These are phyloP conservation scores for Venturia aucupariae DNA, from an alignment of 2,329 filamentous ascomycete genomes.

Conservation along the genomic window DNA sequence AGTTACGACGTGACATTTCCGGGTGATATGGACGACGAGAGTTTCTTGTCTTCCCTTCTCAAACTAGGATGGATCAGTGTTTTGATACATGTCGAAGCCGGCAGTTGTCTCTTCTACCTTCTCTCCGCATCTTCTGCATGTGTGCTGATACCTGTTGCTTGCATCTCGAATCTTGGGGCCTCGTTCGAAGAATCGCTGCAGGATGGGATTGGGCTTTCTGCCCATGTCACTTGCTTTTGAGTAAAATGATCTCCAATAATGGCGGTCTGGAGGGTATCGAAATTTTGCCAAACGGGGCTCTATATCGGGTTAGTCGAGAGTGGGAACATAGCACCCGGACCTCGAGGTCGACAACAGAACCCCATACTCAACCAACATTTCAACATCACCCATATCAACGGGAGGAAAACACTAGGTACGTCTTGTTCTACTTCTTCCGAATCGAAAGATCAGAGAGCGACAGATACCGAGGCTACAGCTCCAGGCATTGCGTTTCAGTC, in stretches of 20 bases:
- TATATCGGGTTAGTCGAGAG: neutral
- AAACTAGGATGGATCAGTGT: slow-evolving; percentile 39
- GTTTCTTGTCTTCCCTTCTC: slow-evolving; percentile 83
- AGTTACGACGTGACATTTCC: slow-evolving; percentile 74
- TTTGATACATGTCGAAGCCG: neutral
- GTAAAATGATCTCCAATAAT: neutral
- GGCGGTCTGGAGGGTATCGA: neutral
- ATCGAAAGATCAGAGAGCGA: too few species aligned
- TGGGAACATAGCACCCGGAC: neutral
- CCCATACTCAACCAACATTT: neutral
- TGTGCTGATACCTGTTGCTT: slow-evolving; percentile 86
- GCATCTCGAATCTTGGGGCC: slow-evolving; percentile 80
- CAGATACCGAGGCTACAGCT: too few species aligned
- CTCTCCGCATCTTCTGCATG: slow-evolving; percentile 79
- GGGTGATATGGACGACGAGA: slow-evolving; percentile 70
- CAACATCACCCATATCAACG: too few species aligned
- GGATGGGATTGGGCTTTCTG: slow-evolving; percentile 72
- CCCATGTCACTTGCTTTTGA: slow-evolving; percentile 48
- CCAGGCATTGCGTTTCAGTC: too few species aligned
- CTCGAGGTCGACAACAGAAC: too few species aligned
- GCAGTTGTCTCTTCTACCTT: slow-evolving; percentile 35
- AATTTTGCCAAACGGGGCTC: neutral
- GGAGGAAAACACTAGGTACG: too few species aligned
- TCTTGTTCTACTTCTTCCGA: too few species aligned
- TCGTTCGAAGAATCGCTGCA: slow-evolving; percentile 80